phyloP scores from a whole-genome alignment of 495 filamentous ascomycete genomes.

The Podospora sp. region DNA sequence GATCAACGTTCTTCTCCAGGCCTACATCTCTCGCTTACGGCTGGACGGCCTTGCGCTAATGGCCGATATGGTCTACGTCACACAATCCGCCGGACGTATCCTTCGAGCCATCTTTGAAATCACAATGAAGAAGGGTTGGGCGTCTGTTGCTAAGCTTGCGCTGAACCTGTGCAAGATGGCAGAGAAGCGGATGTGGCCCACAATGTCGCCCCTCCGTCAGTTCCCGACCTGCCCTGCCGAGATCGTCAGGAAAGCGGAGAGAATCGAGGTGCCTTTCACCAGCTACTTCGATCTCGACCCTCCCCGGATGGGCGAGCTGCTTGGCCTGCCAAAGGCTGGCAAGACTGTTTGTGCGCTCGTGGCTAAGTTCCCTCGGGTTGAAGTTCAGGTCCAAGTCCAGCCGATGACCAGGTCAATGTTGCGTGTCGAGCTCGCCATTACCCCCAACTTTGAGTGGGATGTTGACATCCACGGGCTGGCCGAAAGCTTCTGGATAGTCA shows the following conservation, averaged over 20 bases:
- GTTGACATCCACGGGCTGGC: conserved; percentile 82
- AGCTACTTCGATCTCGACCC: conserved; percentile 96
- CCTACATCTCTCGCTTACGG: conserved; percentile 92
- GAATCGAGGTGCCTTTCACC: conserved; percentile 90
- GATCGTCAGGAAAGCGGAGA: conserved; percentile 86
- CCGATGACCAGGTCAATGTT: conserved; percentile 96
- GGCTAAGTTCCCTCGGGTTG: conserved; percentile 88
- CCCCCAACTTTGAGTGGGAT: conserved; percentile 96
- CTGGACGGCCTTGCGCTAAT: conserved; percentile 93
- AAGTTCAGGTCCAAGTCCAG: conserved; percentile 89
- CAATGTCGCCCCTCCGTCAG: conserved; percentile 93
- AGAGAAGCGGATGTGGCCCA: conserved; percentile 99
- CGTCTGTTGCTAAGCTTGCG: conserved; percentile 88
- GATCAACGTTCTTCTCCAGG: conserved; percentile 98
- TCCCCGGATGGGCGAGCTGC: conserved; percentile 93
- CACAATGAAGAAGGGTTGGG: conserved; percentile 92
- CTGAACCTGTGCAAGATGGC: conserved; percentile 98
- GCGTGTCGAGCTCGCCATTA: conserved; percentile 89
- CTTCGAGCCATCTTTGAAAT: conserved; percentile 96
- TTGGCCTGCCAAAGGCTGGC: conserved; percentile 89
- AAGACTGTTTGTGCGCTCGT: conserved; percentile 82
- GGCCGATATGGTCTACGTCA: conserved; percentile 99
- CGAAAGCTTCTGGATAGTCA: conserved; percentile 94
- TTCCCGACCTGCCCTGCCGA: conserved; percentile 82
- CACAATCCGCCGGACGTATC: conserved; percentile 95